These are phyloP conservation scores for Cylindrodendrum hubeiense DNA, from an alignment of 2,329 filamentous ascomycete genomes.

Conservation along the genomic window DNA sequence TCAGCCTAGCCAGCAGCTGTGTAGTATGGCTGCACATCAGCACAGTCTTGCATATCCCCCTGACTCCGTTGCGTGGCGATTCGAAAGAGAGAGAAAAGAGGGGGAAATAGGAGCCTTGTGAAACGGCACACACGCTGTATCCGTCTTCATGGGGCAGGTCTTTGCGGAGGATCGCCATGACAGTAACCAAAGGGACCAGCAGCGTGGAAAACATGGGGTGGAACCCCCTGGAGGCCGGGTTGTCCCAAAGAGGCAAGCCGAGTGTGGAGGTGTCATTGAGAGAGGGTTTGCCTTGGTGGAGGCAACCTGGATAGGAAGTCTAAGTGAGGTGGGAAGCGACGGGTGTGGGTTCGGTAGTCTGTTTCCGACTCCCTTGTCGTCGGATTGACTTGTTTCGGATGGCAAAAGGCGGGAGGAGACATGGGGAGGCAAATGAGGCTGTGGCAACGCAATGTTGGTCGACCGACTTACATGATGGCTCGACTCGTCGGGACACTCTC, in stretches of 20 bases:
- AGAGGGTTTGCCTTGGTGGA: slow-evolving; percentile 7
- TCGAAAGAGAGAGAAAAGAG: too few species aligned
- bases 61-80: too few species aligned
- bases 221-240: slow-evolving; percentile 23
- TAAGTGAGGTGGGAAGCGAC: not conserved
- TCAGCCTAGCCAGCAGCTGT: too few species aligned
- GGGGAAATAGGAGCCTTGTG: not conserved
- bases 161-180: slow-evolving; percentile 22
- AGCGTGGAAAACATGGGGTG: not conserved
- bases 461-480: slow-evolving; percentile 4
- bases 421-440: not conserved
- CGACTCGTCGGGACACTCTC: not conserved
- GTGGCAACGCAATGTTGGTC: not conserved
- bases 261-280: slow-evolving; percentile 22
- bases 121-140: not conserved
- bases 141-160: slow-evolving; percentile 17
- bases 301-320: not conserved
- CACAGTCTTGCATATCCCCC: too few species aligned
- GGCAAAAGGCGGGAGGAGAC: not conserved
- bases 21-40: too few species aligned
- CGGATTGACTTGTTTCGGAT: not conserved
- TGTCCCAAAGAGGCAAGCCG: slow-evolving; percentile 38
- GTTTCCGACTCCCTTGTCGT: not conserved
- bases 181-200: not conserved
- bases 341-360: slow-evolving; percentile 1